These are phyloP conservation scores for Lepiota venenata DNA, from an alignment of 768 basidiomycete species.

Conservation along the genomic window DNA sequence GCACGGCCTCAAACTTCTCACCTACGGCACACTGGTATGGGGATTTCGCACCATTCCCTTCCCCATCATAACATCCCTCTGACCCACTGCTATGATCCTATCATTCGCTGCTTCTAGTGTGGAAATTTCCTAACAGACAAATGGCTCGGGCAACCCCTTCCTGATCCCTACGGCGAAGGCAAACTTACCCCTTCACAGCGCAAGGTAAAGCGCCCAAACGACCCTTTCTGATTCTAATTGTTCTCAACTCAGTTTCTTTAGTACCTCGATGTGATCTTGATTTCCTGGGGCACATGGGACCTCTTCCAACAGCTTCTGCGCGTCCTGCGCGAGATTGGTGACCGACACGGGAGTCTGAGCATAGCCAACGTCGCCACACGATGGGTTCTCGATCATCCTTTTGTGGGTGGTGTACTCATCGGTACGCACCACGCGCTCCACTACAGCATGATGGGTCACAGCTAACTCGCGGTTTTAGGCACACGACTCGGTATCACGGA, in stretches of 20 bases:
- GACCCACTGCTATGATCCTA: not conserved
- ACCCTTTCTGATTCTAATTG: not conserved
- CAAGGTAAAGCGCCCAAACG: slow-evolving; percentile 44
- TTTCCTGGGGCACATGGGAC: slow-evolving; percentile 73
- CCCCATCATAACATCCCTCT: not conserved
- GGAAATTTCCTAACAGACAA: slow-evolving; percentile 76
- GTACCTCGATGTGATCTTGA: slow-evolving; percentile 80
- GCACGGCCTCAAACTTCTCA: slow-evolving; percentile 68
- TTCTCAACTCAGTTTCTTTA: slow-evolving; percentile 22
- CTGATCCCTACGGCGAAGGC: slow-evolving; percentile 60
- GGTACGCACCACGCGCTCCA: slow-evolving; percentile 36
- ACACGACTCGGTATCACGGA: slow-evolving; percentile 69
- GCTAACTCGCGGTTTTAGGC: slow-evolving; percentile 36
- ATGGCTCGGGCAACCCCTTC: slow-evolving; percentile 64
- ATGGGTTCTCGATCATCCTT: slow-evolving; percentile 75
- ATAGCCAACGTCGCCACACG: slow-evolving; percentile 76
- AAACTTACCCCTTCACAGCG: slow-evolving; percentile 73
- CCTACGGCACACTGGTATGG: slow-evolving; percentile 74
- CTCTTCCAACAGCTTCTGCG: slow-evolving; percentile 64
- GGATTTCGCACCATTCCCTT: not conserved
- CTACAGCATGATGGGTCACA: not conserved
- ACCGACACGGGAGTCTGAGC: slow-evolving; percentile 59
- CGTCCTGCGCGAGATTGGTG: slow-evolving; percentile 55
- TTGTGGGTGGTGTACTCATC: slow-evolving; percentile 74
- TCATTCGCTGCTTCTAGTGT: slow-evolving; percentile 42